These are phyloP conservation scores for Chrysanthemum makinoi DNA, from an alignment of 129 eudicot species.

Conservation along the genomic window DNA sequence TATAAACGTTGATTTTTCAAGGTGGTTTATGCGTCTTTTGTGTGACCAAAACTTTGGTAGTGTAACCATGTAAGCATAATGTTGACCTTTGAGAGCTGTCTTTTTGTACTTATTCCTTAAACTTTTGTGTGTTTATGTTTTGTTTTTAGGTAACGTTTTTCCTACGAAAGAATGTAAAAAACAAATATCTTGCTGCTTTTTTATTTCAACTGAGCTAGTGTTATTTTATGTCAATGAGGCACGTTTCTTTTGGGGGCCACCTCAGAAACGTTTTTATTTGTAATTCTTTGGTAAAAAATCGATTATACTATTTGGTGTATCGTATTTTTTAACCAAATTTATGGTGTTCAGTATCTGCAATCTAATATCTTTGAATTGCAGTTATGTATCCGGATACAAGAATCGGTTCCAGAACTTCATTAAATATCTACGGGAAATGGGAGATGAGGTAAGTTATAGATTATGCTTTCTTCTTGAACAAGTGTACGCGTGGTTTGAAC, in stretches of 20 bases:
- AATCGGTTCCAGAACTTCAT: slow-evolving; percentile 96
- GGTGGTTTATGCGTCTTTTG: background rate
- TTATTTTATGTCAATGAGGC: background rate
- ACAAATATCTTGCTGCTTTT: background rate
- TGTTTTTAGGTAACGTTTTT: background rate
- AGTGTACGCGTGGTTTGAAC: background rate
- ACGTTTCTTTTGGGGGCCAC: background rate
- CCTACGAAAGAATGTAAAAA: background rate
- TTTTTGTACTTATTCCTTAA: slow-evolving; percentile 14
- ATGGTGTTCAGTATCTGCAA: background rate
- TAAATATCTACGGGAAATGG: slow-evolving; percentile 93
- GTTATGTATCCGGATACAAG: slow-evolving; percentile 94
- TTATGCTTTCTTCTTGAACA: background rate
- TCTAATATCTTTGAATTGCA: slow-evolving; percentile 40
- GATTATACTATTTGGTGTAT: background rate
- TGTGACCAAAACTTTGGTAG: slow-evolving; percentile 22
- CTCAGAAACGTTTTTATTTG: background rate
- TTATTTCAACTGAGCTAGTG: background rate
- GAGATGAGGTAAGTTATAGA: slow-evolving; percentile 77
- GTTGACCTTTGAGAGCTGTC: slow-evolving; percentile 5
- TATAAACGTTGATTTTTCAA: background rate
- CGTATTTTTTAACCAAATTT: background rate
- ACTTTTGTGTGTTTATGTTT: background rate
- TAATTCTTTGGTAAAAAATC: too few species aligned
- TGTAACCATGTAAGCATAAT: slow-evolving; percentile 2